Conservation (phyloP, 441 rosid genomes). For the Theobroma grandiflorum region DNA sequence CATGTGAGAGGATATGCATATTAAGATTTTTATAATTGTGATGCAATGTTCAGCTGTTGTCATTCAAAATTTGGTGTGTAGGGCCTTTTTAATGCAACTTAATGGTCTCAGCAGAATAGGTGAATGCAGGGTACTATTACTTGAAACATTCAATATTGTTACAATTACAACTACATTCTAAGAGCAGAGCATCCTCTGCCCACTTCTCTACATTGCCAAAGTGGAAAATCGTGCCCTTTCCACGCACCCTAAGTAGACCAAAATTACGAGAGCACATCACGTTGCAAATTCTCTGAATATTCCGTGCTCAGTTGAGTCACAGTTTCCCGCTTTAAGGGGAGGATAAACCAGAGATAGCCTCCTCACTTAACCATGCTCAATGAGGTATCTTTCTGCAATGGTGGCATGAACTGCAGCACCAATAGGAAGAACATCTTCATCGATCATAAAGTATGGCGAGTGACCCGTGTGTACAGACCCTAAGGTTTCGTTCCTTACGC, state of each 20-base stretch:
- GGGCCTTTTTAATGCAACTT: not conserved
- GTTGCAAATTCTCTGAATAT: slow-evolving; percentile 12
- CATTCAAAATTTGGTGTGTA: not conserved
- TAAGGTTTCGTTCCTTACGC: slow-evolving; percentile 74
- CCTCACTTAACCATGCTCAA: slow-evolving; percentile 41
- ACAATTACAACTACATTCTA: slow-evolving; percentile 4
- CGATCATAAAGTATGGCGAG: slow-evolving; percentile 85
- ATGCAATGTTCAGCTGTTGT: not conserved
- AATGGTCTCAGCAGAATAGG: not conserved
- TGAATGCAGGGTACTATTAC: not conserved
- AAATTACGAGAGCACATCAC: slow-evolving; percentile 11
- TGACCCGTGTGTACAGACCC: slow-evolving; percentile 79
- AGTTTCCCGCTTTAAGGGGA: not conserved
- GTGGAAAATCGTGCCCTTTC: not conserved
- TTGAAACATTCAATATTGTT: not conserved
- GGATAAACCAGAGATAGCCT: not conserved
- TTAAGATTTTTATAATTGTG: not conserved
- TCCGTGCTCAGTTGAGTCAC: not conserved
- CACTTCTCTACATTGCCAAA: slow-evolving; percentile 1
- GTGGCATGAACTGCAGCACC: slow-evolving; percentile 88
- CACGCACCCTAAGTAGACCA: not conserved
- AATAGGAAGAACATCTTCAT: slow-evolving; percentile 81
- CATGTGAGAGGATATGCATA: not conserved
- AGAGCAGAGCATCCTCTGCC: slow-evolving; percentile 19
- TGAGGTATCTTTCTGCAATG: slow-evolving; percentile 83